Percentiles rank a stretch among this genome's conserved stretches.
Conservation (phyloP, 2,329 filamentous ascomycete genomes). For the Seiridium unicorne region DNA sequence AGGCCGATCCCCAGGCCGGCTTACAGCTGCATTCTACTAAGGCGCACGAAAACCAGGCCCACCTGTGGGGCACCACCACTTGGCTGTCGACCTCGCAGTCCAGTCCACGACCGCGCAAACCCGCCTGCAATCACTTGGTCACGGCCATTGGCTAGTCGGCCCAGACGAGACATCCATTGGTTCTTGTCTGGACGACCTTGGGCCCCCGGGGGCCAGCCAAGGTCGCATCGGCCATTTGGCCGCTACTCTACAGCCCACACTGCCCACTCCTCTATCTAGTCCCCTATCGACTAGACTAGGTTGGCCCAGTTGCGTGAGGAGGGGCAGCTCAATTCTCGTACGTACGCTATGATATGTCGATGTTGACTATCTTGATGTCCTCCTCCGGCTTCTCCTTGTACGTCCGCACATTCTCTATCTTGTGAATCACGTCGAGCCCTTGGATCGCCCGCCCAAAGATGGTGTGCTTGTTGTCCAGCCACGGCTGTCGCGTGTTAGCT, state of each 20-base stretch:
- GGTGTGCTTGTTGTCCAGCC: slow-evolving; percentile 95
- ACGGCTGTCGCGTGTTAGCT: slow-evolving; percentile 56
- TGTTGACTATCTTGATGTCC: slow-evolving; percentile 96
- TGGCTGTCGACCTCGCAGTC: background rate
- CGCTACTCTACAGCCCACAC: background rate
- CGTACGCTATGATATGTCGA: slow-evolving; percentile 53
- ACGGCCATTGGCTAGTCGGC: background rate
- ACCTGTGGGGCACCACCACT: background rate
- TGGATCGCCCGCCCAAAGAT: slow-evolving; percentile 90
- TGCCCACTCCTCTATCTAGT: background rate
- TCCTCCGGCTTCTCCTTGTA: slow-evolving; percentile 92
- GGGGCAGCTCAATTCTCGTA: background rate
- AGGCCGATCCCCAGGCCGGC: slow-evolving; percentile 4
- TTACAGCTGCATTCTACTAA: slow-evolving; percentile 5
- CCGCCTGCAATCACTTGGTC: background rate
- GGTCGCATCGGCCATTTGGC: background rate
- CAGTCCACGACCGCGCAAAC: background rate
- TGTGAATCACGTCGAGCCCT: slow-evolving; percentile 91
- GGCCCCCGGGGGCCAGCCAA: background rate
- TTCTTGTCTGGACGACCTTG: background rate
- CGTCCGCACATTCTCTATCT: slow-evolving; percentile 87
- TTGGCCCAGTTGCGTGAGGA: background rate
- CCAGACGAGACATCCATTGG: background rate
- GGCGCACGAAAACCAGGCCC: background rate
- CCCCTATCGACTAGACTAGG: background rate